Conservation (phyloP, 2,329 filamentous ascomycete genomes). For the Aspergillus bombycis region DNA sequence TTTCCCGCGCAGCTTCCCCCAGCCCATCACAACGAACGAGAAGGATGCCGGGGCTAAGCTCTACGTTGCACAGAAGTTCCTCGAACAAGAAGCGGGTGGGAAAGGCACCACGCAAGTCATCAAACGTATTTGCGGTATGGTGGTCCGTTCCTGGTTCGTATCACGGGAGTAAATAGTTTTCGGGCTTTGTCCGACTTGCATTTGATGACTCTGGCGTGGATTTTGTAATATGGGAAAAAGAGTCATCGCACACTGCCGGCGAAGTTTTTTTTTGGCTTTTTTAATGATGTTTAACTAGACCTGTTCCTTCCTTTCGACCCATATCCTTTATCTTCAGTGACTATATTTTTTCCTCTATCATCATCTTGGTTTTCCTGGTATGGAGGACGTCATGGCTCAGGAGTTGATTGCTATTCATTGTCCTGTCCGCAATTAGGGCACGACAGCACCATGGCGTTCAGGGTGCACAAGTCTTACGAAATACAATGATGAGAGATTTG, state of each 20-base stretch:
- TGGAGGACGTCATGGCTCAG: slow-evolving; percentile 20
- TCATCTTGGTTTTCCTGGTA: slow-evolving; percentile 5
- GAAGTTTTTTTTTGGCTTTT: slow-evolving; percentile 15
- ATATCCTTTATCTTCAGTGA: slow-evolving; percentile 1
- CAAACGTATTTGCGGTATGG: slow-evolving; percentile 70
- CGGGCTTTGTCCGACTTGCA: neutral
- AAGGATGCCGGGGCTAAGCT: slow-evolving; percentile 68
- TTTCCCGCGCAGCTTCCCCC: slow-evolving; percentile 58
- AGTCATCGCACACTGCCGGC: slow-evolving; percentile 11
- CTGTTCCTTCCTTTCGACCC: slow-evolving; percentile 12
- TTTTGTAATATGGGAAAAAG: slow-evolving; percentile 26
- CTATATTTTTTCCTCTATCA: slow-evolving; percentile 15
- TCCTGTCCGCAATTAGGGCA: slow-evolving; percentile 21
- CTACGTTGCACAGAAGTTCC: slow-evolving; percentile 70
- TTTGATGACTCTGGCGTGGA: neutral
- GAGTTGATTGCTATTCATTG: slow-evolving; percentile 24
- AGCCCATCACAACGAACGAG: slow-evolving; percentile 65
- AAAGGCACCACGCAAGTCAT: slow-evolving; percentile 77
- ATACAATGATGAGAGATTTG: neutral
- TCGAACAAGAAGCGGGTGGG: slow-evolving; percentile 65
- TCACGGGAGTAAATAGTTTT: slow-evolving; percentile 36
- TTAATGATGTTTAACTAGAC: slow-evolving; percentile 25
- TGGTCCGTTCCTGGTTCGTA: slow-evolving; percentile 60
- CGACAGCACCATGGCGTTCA: slow-evolving; percentile 27
- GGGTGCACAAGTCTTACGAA: slow-evolving; percentile 18